Evolutionary conservation across 768 basidiomycete genomes (phyloP), one percentile per base, ranked within the genome.

Genomic region (Mycena galopus): DNA sequence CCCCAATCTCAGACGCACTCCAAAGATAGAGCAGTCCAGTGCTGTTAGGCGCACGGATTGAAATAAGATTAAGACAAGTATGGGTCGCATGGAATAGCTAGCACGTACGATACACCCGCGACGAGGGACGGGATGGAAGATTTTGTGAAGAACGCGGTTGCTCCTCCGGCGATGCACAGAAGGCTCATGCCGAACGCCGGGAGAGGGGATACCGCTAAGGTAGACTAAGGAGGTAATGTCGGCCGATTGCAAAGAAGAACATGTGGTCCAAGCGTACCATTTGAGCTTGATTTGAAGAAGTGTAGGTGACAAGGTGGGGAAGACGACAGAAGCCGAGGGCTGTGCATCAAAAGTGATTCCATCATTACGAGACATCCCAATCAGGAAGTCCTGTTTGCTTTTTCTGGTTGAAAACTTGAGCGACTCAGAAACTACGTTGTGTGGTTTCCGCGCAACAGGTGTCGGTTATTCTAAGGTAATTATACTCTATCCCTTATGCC

Each of bases 41-140:
- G 58, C 88, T 90, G 70, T 11, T 2, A 8, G 29, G 17, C 21
- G 17, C 12, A 32, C 30, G 19, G 12, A 30, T 19, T 35, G 37
- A 3, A 9, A 6, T 17, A n/a, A n/a, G 53, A 14, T 23, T 29
- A n/a, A n/a, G n/a, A n/a, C n/a, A n/a, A n/a, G n/a, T n/a, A 21
- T 2, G 10, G 11, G 19, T 32, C 4, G 33, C 21, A n/a, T 42
- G 14, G 11, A 11, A 23, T 35, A 60, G 2, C 3, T 35, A 60
- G 2, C 3, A 80, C 87, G 42, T 55, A 90, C 88, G 83, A 77
- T 17, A 89, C 79, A 17, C 89, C 89, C 33, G 90, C 90, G 30
- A 90, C 84, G 56, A 91, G 79, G 16, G 89, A 90, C 2, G 90
- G 89, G 6, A 91, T 77, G 27, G 90, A 91, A 21, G 85, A 84